Conservation (phyloP, 441 rosid genomes). For the Euphorbia schlechtendalii region DNA sequence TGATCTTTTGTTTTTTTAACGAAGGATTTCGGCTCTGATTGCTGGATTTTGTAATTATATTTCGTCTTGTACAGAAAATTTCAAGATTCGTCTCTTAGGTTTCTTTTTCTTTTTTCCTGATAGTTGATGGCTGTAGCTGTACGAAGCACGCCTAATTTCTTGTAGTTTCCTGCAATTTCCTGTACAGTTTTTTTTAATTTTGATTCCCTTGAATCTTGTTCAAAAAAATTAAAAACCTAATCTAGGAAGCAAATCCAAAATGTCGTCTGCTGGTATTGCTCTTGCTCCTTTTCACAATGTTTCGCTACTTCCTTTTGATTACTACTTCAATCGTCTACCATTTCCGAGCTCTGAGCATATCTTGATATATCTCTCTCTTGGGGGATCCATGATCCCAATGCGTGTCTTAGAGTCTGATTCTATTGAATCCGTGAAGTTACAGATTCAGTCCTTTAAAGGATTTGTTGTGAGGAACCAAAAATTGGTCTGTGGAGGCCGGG, state of each 20-base stretch:
- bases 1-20: neutral
- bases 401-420: constrained; percentile 57
- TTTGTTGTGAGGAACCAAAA: constrained; percentile 71
- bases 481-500: constrained; percentile 70
- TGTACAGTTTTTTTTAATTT: constrained; percentile 6
- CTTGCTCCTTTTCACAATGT: constrained; percentile 35
- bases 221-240: neutral
- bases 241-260: constrained; percentile 3
- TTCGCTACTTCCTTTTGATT: constrained; percentile 26
- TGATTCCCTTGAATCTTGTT: constrained; percentile 1
- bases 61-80: constrained; percentile 3
- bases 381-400: constrained; percentile 48
- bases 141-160: constrained; percentile 5
- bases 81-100: neutral
- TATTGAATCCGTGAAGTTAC: constrained; percentile 59
- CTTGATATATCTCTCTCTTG: constrained; percentile 32
- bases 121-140: neutral
- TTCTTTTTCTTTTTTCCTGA: neutral
- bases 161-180: constrained; percentile 11
- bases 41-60: neutral
- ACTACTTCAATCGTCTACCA: constrained; percentile 18
- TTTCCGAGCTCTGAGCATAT: constrained; percentile 34
- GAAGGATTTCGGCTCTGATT: neutral
- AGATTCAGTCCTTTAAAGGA: constrained; percentile 58
- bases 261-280: constrained; percentile 55